A percentile compares a stretch with the other conserved stretches of the same genome.
phyloP scores from a whole-genome alignment of 2,329 filamentous ascomycete species.

The Zymoseptoria brevis region DNA sequence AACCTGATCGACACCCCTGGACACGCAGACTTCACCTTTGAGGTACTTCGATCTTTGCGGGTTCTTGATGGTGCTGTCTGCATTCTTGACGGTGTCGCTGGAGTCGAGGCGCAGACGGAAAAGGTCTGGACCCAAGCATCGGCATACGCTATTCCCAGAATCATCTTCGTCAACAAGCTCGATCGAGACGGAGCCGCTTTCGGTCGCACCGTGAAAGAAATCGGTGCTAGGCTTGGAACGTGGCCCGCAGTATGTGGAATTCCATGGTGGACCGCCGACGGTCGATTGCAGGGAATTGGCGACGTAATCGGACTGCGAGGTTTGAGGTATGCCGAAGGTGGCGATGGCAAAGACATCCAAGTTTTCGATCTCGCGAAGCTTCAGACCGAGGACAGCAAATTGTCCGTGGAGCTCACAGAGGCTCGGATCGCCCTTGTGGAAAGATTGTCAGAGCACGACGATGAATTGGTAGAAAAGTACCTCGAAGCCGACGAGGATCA shows the following conservation, averaged over 20 bases:
- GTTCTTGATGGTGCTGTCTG: slow-evolving; percentile 88
- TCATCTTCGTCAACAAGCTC: slow-evolving; percentile 77
- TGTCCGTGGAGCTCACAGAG: slow-evolving; percentile 61
- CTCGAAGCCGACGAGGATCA: slow-evolving; percentile 69
- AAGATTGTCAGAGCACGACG: slow-evolving; percentile 79
- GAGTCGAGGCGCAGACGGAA: slow-evolving; percentile 94
- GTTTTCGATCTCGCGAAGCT: slow-evolving; percentile 50
- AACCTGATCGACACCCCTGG: slow-evolving; percentile 95
- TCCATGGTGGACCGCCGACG: slow-evolving; percentile 75
- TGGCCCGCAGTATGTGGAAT: slow-evolving; percentile 93
- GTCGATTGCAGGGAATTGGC: slow-evolving; percentile 72
- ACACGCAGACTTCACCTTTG: slow-evolving; percentile 95
- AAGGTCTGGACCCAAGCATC: slow-evolving; percentile 91
- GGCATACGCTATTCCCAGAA: slow-evolving; percentile 72
- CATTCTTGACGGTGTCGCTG: slow-evolving; percentile 84
- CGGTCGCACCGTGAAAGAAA: slow-evolving; percentile 74
- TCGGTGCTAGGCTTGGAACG: slow-evolving; percentile 67
- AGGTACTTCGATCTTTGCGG: slow-evolving; percentile 82
- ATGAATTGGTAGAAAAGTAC: slow-evolving; percentile 75
- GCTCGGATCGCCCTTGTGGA: slow-evolving; percentile 76
- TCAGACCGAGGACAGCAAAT: slow-evolving; percentile 39
- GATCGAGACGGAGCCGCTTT: slow-evolving; percentile 78
- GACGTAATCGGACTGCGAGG: slow-evolving; percentile 72
- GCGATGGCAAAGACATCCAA: slow-evolving; percentile 51
- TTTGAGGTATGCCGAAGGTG: slow-evolving; percentile 62